Evolutionary conservation across 2,329 filamentous ascomycete species (phyloP), one percentile per base, ranked within the genome.

Genomic region (Ceratocystis smalleyi): DNA sequence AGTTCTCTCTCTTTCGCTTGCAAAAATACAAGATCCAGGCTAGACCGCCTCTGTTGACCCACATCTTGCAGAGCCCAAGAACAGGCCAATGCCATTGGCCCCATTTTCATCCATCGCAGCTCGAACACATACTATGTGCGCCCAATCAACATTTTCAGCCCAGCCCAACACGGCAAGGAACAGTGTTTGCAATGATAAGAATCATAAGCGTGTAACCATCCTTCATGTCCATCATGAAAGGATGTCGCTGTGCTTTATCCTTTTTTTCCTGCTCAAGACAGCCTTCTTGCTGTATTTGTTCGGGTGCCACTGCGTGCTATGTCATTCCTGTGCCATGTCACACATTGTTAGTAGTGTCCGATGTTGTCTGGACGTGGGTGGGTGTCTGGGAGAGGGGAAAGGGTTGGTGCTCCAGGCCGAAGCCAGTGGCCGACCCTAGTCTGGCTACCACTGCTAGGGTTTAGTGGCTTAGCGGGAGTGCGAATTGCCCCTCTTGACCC

Each of bases 141-240:
- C 47, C 47, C 47, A 51, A 51, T 51, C 47, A 51, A 51, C 32
- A n/a, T 57, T 32, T 57, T 10, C 54, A 57, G 54, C 54, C 54
- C 54, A 57, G 30, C 17, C 27, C 51, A 15, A 17, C 19, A 54
- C 19, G 12, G 49, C 7, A 12, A n/a, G 51, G 51, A 12, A 51
- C 35, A 40, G 35, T n/a, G n/a, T 24, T 51, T 51, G 12, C 22
- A 30, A 55, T 45, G 15, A n/a, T 45, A 5, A 4, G 43, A 45
- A n/a, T 49, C 12, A 55, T 55, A 27, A n/a, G 17, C 27, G 54
- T 57, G 54, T 57, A 57, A 35, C 54, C 54, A 57, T 35, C 54
- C 54, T 35, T 57, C 6, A 57, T 57, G 54, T 57, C 17, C 12
- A 35, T 35, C 24, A 57, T 35, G 27, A n/a, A 22, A 51, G 32